A percentile compares a stretch with the other conserved stretches of the same genome.
Conservation (phyloP, 2,329 filamentous ascomycete species). For the Colletotrichum lindemuthianum region DNA sequence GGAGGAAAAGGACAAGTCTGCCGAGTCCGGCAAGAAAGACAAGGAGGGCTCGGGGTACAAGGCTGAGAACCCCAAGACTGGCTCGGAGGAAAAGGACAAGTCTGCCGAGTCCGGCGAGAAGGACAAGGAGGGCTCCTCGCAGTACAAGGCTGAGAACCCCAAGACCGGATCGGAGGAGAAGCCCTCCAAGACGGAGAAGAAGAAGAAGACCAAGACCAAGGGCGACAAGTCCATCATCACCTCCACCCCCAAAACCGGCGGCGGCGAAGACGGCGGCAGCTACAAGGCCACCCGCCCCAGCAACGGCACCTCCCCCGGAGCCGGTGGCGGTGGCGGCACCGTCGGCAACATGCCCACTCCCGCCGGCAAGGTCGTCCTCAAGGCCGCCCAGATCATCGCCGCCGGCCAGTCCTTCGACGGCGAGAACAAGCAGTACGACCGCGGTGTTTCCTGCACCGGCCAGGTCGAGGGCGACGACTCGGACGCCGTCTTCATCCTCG, state of each 20-base stretch:
- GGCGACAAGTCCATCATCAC: conserved; percentile 26
- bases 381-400: conserved; percentile 40
- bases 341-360: conserved; percentile 40
- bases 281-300: background rate
- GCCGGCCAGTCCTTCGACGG: conserved; percentile 45
- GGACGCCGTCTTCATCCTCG: conserved; percentile 55
- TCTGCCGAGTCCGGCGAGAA: no score
- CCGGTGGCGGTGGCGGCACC: no score
- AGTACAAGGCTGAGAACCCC: no score
- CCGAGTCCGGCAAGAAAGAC: no score
- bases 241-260: conserved; percentile 22
- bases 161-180: no score
- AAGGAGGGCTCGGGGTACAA: no score
- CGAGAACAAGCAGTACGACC: conserved; percentile 47
- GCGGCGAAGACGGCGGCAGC: background rate
- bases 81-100: no score
- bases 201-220: conserved; percentile 22
- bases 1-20: no score
- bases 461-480: conserved; percentile 54
- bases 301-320: conserved; percentile 26
- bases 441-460: conserved; percentile 52
- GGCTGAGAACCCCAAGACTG: no score
- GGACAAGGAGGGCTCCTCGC: no score
- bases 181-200: background rate
- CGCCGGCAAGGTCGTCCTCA: conserved; percentile 40